Percentiles rank a stretch among this genome's conserved stretches.
Evolutionary conservation across 2,329 filamentous ascomycete genomes (phyloP).

Genomic region (Penicillium sp.): DNA sequence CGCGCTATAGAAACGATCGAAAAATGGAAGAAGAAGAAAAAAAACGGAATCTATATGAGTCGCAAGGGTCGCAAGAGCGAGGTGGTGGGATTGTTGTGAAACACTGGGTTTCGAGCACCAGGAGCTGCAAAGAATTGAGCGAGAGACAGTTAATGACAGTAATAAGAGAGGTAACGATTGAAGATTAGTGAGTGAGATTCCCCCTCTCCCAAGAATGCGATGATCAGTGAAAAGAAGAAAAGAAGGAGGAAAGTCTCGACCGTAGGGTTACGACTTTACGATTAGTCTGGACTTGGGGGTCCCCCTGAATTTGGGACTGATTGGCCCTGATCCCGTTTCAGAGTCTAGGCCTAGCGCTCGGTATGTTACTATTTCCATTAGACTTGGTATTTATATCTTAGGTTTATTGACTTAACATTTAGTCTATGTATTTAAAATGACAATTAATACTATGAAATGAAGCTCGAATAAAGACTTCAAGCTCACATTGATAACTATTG

Average conservation of each 20-base stretch:
- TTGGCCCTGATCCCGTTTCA: constrained; percentile 22
- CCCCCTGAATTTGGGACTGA: constrained; percentile 22
- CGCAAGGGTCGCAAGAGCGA: constrained; percentile 1
- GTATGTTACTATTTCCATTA: constrained; percentile 11
- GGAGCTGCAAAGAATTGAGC: not conserved
- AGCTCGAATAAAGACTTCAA: not conserved
- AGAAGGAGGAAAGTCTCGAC: constrained; percentile 14
- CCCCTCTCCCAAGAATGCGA: constrained; percentile 6
- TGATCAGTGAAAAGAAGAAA: constrained; percentile 5
- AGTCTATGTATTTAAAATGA: not conserved
- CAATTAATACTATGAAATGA: not conserved
- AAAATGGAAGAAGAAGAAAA: not conserved
- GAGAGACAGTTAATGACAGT: not conserved
- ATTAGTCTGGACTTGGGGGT: constrained; percentile 4
- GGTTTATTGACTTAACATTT: not conserved
- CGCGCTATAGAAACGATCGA: not conserved
- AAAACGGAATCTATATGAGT: not conserved
- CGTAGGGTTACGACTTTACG: not conserved
- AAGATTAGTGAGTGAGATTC: constrained; percentile 4
- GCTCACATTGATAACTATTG: not conserved
- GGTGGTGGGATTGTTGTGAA: not conserved
- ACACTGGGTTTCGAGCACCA: constrained; percentile 4
- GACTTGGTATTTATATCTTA: constrained; percentile 3
- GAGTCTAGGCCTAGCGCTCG: constrained; percentile 18
- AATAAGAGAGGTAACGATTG: constrained; percentile 6